A percentile compares a stretch with the other conserved stretches of the same genome.
phyloP scores from a whole-genome alignment of 1,284 basidiomycete species.

The Leccinum pachyderme region DNA sequence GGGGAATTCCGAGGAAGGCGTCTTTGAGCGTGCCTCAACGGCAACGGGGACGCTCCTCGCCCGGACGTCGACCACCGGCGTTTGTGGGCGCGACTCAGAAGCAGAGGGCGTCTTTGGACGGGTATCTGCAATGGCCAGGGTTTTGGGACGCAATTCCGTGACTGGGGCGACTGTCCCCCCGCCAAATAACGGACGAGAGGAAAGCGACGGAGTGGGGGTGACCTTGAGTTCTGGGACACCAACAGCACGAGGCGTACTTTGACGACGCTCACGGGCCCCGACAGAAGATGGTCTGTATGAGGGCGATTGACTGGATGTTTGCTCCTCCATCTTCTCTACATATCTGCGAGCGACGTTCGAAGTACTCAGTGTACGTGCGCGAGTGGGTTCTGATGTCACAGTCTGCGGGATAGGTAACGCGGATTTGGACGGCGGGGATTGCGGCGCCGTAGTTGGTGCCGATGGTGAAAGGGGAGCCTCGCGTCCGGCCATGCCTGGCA shows the following conservation, averaged over 20 bases:
- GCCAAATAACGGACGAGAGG: constrained; percentile 26
- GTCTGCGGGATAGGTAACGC: constrained; percentile 4
- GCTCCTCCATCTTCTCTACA: constrained; percentile 37
- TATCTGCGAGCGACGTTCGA: constrained; percentile 37
- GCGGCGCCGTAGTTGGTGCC: constrained; percentile 16
- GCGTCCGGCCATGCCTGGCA: constrained; percentile 56
- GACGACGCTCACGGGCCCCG: constrained; percentile 36
- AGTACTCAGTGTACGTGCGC: constrained; percentile 36
- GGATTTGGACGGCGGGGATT: constrained; percentile 2
- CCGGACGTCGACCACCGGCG: constrained; percentile 14
- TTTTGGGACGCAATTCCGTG: constrained; percentile 23
- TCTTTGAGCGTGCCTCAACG: constrained; percentile 25
- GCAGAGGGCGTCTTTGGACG: constrained; percentile 15
- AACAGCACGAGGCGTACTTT: constrained; percentile 33
- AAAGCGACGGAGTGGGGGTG: constrained; percentile 39
- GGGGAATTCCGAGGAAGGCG: constrained; percentile 17
- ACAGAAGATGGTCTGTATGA: constrained; percentile 14
- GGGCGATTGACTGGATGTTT: constrained; percentile 13
- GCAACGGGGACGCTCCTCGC: constrained; percentile 10
- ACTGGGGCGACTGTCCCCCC: constrained; percentile 9
- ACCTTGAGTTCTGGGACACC: constrained; percentile 31
- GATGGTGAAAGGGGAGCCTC: constrained; percentile 23
- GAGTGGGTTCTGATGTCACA: constrained; percentile 12
- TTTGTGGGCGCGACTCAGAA: constrained; percentile 15
- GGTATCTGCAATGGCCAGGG: constrained; percentile 6